Percentiles rank a stretch among this genome's conserved stretches.
Evolutionary conservation across 2,329 filamentous ascomycete species (phyloP).

Genomic region (Fusarium brachygibbosum): DNA sequence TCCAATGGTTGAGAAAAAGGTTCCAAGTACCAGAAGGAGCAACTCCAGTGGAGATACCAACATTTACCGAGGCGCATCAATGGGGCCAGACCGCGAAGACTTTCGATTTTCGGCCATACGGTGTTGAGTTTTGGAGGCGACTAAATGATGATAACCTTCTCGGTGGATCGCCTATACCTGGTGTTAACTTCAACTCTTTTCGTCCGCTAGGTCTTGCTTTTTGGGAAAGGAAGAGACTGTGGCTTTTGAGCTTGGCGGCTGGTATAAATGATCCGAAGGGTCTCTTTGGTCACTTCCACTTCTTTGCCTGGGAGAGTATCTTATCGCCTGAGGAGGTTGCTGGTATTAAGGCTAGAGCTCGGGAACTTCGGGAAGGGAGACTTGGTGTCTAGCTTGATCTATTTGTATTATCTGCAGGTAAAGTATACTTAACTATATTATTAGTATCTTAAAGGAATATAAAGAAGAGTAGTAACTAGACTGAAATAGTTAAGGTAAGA

Average conservation of each 20-base stretch:
- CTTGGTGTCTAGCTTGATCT: too few species aligned
- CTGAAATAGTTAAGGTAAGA: too few species aligned
- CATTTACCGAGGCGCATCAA: background rate
- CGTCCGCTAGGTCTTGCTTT: background rate
- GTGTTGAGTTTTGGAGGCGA: background rate
- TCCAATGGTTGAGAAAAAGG: background rate
- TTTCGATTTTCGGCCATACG: background rate
- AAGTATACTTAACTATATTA: too few species aligned
- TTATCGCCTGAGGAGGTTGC: background rate
- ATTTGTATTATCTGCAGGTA: too few species aligned
- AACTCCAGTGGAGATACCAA: background rate
- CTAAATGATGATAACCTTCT: background rate
- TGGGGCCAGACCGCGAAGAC: background rate
- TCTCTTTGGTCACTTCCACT: background rate
- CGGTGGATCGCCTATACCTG: background rate
- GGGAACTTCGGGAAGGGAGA: background rate
- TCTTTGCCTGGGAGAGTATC: background rate
- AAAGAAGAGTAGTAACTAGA: too few species aligned
- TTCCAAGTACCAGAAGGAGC: background rate
- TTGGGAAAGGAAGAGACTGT: background rate
- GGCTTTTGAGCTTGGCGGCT: background rate
- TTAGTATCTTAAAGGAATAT: background rate
- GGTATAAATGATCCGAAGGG: background rate
- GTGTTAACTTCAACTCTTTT: background rate
- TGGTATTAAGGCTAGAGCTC: background rate